Percentiles rank a stretch among this genome's conserved stretches.
Conservation (phyloP, 208 protist species). For the Leishmania lainsoni region DNA sequence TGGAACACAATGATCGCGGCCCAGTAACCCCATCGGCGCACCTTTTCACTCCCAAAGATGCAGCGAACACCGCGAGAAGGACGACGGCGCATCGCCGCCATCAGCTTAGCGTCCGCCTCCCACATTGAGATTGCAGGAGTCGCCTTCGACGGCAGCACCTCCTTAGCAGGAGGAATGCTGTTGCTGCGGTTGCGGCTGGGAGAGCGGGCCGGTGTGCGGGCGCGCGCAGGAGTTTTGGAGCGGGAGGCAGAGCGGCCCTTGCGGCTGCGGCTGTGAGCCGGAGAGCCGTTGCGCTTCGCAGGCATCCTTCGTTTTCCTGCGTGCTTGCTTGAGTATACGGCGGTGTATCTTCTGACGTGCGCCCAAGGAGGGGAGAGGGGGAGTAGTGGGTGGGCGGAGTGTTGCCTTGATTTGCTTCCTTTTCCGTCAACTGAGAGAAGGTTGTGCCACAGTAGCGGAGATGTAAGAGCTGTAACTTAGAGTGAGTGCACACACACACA, state of each 20-base stretch:
- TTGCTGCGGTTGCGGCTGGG: constrained; percentile 18
- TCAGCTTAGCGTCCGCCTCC: constrained; percentile 40
- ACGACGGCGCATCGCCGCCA: constrained; percentile 57
- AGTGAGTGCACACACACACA: background rate
- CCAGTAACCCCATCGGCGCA: constrained; percentile 53
- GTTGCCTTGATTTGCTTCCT: constrained; percentile 1
- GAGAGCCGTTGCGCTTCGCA: constrained; percentile 24
- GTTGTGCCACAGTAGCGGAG: background rate
- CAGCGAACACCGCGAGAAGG: constrained; percentile 26
- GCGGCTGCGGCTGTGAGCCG: constrained; percentile 24
- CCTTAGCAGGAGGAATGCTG: constrained; percentile 11
- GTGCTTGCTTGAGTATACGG: background rate
- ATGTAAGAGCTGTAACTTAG: background rate
- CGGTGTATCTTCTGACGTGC: background rate
- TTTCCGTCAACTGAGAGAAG: background rate
- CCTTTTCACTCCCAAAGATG: constrained; percentile 3
- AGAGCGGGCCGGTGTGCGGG: constrained; percentile 19
- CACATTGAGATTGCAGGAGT: constrained; percentile 12
- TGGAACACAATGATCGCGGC: constrained; percentile 56
- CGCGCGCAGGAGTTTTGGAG: constrained; percentile 21
- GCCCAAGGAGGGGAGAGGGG: background rate
- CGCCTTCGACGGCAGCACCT: constrained; percentile 7
- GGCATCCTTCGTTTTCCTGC: constrained; percentile 12
- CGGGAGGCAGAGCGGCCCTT: constrained; percentile 13
- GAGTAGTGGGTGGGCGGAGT: background rate